Evolutionary conservation across 805 yeast genomes (phyloP).

Genomic region (Saccharomycopsis fodiens): DNA sequence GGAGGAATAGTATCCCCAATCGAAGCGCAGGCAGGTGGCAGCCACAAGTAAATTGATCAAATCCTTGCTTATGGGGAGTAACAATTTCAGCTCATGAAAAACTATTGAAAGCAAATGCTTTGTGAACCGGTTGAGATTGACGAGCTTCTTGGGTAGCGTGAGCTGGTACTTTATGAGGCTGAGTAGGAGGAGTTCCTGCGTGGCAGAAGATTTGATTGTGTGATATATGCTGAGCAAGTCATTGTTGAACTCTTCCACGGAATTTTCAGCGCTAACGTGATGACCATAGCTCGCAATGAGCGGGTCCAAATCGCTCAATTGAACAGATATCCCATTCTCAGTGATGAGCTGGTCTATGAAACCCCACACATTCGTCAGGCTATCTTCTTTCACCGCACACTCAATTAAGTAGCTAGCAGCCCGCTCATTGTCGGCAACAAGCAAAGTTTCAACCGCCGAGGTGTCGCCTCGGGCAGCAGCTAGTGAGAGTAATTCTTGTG

Average conservation of each 20-base stretch:
- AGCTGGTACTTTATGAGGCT: not conserved
- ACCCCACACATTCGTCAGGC: not conserved
- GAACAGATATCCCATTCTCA: not conserved
- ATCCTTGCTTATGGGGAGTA: not conserved
- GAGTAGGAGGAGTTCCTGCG: not conserved
- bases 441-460: no score
- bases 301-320: not conserved
- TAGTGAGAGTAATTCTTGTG: no score
- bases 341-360: not conserved
- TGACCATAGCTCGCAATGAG: not conserved
- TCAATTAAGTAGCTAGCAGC: not conserved
- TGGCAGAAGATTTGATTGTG: not conserved
- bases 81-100: not conserved
- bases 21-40: not conserved
- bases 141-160: not conserved
- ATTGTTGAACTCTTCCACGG: not conserved
- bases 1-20: not conserved
- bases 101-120: not conserved
- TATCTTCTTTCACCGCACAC: not conserved
- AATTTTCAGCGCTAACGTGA: not conserved
- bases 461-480: no score
- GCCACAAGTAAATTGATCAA: not conserved
- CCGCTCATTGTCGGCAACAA: no score
- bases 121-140: not conserved
- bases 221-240: not conserved